These are phyloP conservation scores for Epichloe baconii DNA, from an alignment of 2,329 filamentous ascomycete genomes.

Conservation along the genomic window DNA sequence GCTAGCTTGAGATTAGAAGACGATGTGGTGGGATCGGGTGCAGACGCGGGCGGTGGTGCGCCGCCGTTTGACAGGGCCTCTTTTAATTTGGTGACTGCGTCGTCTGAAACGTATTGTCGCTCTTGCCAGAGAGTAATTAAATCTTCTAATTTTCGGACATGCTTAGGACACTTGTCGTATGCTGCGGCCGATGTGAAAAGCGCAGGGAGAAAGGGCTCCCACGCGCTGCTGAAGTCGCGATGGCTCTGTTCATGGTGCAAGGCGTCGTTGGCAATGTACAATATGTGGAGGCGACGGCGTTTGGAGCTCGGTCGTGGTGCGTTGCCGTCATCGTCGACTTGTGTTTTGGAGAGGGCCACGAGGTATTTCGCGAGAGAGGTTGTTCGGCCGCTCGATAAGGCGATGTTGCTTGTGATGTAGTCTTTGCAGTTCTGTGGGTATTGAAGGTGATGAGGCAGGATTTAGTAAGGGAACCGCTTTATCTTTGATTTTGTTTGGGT, in stretches of 20 bases:
- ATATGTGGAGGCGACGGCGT: constrained; percentile 58
- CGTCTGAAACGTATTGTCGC: constrained; percentile 44
- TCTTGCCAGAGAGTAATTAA: constrained; percentile 61
- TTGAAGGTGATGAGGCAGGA: constrained; percentile 2
- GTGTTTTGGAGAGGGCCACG: constrained; percentile 45
- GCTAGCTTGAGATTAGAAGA: constrained; percentile 23
- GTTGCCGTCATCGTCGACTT: constrained; percentile 16
- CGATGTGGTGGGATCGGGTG: constrained; percentile 9
- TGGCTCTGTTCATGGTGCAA: constrained; percentile 52
- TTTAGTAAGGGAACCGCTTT: constrained; percentile 7
- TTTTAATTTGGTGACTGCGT: constrained; percentile 44
- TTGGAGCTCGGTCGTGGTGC: constrained; percentile 42
- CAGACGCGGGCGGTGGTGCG: constrained; percentile 9
- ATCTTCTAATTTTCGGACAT: constrained; percentile 48
- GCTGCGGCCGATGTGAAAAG: constrained; percentile 46
- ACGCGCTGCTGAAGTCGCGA: constrained; percentile 37
- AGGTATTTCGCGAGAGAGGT: constrained; percentile 64
- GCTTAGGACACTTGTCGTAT: constrained; percentile 49
- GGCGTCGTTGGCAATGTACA: constrained; percentile 69
- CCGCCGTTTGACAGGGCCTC: constrained; percentile 35
- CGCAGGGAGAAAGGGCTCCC: constrained; percentile 47
- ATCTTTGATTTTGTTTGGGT: not conserved
- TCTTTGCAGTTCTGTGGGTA: constrained; percentile 62
- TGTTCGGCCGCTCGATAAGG: constrained; percentile 52
- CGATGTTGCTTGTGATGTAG: constrained; percentile 66